phyloP scores from a whole-genome alignment of 192 early-diverging fungal species.

The Cladochytrium replicatum region DNA sequence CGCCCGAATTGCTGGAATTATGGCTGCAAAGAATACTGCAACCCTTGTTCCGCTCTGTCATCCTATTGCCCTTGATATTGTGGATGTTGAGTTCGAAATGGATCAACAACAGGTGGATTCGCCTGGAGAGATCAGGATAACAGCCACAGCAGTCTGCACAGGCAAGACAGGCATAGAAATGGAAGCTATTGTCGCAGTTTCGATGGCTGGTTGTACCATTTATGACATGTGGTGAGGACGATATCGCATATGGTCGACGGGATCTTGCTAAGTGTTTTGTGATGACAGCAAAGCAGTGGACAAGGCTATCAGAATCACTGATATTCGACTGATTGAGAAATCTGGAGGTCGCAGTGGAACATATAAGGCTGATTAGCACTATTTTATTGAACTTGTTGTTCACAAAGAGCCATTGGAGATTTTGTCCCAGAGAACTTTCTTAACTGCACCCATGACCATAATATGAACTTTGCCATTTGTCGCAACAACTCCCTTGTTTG shows the following conservation, averaged over 20 bases:
- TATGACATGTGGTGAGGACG: conserved; percentile 73
- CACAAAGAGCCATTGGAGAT: too few species aligned
- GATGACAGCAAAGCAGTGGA: conserved; percentile 63
- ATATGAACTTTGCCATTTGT: conserved; percentile 60
- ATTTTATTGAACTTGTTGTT: too few species aligned
- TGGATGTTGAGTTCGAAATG: conserved; percentile 59
- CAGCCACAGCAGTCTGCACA: conserved; percentile 57
- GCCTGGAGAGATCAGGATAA: conserved; percentile 57
- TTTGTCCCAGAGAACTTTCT: too few species aligned
- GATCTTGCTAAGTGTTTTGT: background rate
- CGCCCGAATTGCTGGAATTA: conserved; percentile 81
- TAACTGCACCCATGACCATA: conserved; percentile 70
- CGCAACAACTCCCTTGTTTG: conserved; percentile 87
- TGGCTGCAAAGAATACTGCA: conserved; percentile 79
- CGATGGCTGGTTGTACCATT: conserved; percentile 71
- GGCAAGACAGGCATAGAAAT: conserved; percentile 88
- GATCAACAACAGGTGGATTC: conserved; percentile 11
- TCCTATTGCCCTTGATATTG: conserved; percentile 57
- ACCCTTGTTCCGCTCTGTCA: conserved; percentile 84
- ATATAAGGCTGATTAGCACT: conserved; percentile 24
- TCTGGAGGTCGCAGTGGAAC: conserved; percentile 73
- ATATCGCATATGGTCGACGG: background rate
- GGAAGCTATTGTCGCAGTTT: conserved; percentile 68
- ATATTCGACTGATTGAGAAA: conserved; percentile 66
- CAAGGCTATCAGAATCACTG: conserved; percentile 69